Evolutionary conservation across 805 yeast species (phyloP), one percentile per base, ranked within the genome.

Genomic region (Lipomyces spencermartinsiae): DNA sequence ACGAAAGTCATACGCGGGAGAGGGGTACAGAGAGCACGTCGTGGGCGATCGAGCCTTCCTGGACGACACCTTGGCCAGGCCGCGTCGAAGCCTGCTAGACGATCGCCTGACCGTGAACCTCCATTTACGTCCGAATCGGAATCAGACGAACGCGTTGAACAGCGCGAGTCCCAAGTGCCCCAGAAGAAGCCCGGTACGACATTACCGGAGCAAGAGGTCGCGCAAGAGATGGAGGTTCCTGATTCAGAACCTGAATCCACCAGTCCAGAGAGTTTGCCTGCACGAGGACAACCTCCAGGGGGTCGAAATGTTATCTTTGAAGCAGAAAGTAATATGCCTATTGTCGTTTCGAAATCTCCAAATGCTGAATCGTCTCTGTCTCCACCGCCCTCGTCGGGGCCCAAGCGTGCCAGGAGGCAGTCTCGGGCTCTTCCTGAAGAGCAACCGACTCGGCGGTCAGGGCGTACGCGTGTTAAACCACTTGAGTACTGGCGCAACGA

Each of bases 401-500:
- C 14, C 39, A 34, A 8, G 22, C 22, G 58, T 34, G 35, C 22
- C 43, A 31, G 49, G n/a, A 43, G 22, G n/a, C 49, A 6, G 49
- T 43, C 22, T 43, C 49, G 49, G 19, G 2, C 49, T 43, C 49
- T 43, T 16, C 49, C 49, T 43, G 49, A 43, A 16, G 49, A 57
- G 37, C 43, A 57, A n/a, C 35, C 35, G 33, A 25, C 31, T 4
- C 62, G 69, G 8, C 62, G 69, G 19, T 68, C 71, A 4, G 57
- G 57, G 9, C 59, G 71, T 4, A 51, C 54, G 9, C 63, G 71
- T 14, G 59, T 68, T 7, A 33, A 89, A 2, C 94, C 97, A 0
- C 79, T 92, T 69, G 93, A 91, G 2, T 90, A 84, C 76, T 92
- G 97, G 97, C 85, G 90, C 75, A 91, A 90, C 74, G 97, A 92